Base-by-base conservation (phyloP, 2,329 filamentous ascomycete species). In the Calonectria ilicicola region DNA sequence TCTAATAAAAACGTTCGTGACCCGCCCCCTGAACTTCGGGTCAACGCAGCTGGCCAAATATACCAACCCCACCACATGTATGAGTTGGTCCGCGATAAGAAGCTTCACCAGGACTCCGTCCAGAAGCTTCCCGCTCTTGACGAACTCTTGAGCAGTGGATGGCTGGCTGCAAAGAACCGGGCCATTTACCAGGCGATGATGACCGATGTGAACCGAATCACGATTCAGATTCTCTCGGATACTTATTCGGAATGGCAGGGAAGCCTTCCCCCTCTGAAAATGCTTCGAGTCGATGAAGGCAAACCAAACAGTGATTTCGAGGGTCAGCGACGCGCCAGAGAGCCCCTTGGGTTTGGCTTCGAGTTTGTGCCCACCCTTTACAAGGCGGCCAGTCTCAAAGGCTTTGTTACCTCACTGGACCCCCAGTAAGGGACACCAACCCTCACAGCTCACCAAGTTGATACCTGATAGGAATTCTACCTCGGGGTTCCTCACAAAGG, bases 81-180 rank as follows among this genome's bases (percentile, higher is more conserved):
- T 2, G 49, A 72, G 4, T 12, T 81, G 2, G 67, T 82, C 1
- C 70, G 82, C 5, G 74, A 83, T 64, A 66, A 74, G 8, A 84
- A 83, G 62, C 4, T 67, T 0, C 73, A 78, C 14, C n/a, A 40
- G 0, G 83, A 85, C 42, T 83, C 80, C 0, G 27, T 85, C 2
- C 79, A 80, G 26, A 71, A 72, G 0, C 77, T 85, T 0, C 82
- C 82, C 1, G 72, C 67, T 2, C 73, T 84, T 10, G 44, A 64
- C 2, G 53, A 78, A 1, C 46, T 83, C 14, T 27, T 77, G 3
- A n/a, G 42, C 15, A 6, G 27, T 0, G 5, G 27, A 26, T 46
- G 51, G 51, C 1, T 14, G 2, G 3, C 10, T 3, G 19, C 44
- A 17, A 75, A 77, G 69, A 14, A 8, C 3, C 23, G 49, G 0